These are phyloP conservation scores for Sequoia sempervirens DNA, from an alignment of 75 land plant species.

Conservation along the genomic window DNA sequence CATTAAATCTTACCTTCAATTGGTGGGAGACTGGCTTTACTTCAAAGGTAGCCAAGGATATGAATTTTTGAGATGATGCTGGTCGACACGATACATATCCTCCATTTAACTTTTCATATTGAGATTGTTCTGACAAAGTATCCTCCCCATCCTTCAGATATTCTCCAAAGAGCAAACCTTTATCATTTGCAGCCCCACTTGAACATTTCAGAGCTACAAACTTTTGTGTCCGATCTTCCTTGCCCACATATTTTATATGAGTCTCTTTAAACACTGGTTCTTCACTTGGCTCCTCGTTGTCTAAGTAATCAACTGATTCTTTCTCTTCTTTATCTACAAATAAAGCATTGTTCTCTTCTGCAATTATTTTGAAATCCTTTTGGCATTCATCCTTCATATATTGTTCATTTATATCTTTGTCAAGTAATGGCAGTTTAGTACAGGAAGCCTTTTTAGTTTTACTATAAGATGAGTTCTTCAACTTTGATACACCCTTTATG, in stretches of 20 bases:
- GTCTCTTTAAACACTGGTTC: slow-evolving; percentile 14
- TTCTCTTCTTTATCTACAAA: slow-evolving; percentile 62
- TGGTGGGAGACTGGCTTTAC: neutral
- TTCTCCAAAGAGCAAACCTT: slow-evolving; percentile 17
- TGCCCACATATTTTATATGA: slow-evolving; percentile 42
- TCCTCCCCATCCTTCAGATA: slow-evolving; percentile 44
- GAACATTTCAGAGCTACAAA: slow-evolving; percentile 30
- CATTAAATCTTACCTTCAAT: slow-evolving; percentile 30
- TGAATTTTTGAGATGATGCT: slow-evolving; percentile 43
- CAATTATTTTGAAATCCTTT: neutral
- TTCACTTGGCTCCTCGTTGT: slow-evolving; percentile 62
- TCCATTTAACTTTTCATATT: slow-evolving; percentile 23
- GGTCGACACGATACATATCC: slow-evolving; percentile 30
- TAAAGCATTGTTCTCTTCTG: slow-evolving; percentile 46
- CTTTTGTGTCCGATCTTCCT: slow-evolving; percentile 43
- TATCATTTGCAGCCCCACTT: slow-evolving; percentile 14
- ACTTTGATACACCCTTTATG: slow-evolving; percentile 19
- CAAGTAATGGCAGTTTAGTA: slow-evolving; percentile 7
- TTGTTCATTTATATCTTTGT: neutral
- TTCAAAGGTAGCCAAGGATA: neutral
- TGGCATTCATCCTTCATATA: neutral
- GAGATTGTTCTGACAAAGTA: slow-evolving; percentile 57
- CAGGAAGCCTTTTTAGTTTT: slow-evolving; percentile 34
- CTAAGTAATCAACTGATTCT: slow-evolving; percentile 53
- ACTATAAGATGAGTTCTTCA: slow-evolving; percentile 14